Evolutionary conservation across 768 basidiomycete genomes (phyloP), one percentile per base, ranked within the genome.

Genomic region (Russula sp.): DNA sequence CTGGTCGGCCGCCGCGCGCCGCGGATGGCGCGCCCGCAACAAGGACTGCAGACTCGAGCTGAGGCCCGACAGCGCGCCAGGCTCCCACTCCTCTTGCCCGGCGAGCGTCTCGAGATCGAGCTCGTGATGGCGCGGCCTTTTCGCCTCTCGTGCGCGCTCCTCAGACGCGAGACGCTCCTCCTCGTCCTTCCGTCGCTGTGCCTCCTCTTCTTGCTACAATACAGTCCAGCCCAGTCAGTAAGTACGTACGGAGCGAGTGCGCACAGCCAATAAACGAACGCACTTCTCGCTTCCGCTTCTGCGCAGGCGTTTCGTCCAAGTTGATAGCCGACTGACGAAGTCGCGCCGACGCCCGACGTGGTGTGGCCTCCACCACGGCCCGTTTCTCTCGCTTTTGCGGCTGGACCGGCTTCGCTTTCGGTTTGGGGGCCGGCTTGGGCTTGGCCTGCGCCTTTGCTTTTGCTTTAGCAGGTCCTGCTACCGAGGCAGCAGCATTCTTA

Each of bases 281-380:
- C 71, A 82, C 89, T 76, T 89, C 81, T n/a, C 90, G 84, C 70
- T 82, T 83, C 62, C 80, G 78, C 70, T 78, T 84, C 73, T 86
- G 79, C 18, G 77, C 77, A 0, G 85, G 84, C 44, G 79, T 87
- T 71, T 91, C 91, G 69, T 86, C 80, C 0, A 78, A 81, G 69
- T 88, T 82, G 11, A 78, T 64, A n/a, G 77, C 79, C 45, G 74
- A 73, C n/a, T 31, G 32, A 64, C 78, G 80, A 16, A 90, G 74
- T 44, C 91, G 80, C 18, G 85, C 79, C 7, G 88, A 89, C 70
- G 86, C 82, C 37, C 91, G 79, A 55, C 85, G 78, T 6, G 89
- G 88, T 4, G 71, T 76, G 1, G 70, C 70, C 20, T 78, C 78
- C 1, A 64, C 59, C 1, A 63, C 59, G 2, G 72, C 71, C 11